phyloP scores from a whole-genome alignment of 768 basidiomycete genomes.

The Rhodotorula babjevae region DNA sequence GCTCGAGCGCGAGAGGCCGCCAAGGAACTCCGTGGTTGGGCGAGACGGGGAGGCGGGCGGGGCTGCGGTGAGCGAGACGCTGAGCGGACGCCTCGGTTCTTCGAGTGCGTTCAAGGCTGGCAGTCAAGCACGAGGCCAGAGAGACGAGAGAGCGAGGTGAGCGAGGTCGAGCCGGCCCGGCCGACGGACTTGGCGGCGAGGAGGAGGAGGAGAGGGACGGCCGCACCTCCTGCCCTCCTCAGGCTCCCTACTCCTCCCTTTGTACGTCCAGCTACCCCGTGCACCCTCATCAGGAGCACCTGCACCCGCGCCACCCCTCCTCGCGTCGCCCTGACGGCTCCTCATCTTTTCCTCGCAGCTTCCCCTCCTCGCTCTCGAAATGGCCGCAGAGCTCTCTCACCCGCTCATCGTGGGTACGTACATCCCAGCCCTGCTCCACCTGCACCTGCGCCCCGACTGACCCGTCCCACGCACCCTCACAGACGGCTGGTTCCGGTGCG shows the following conservation, averaged over 20 bases:
- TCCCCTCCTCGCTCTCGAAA: neutral
- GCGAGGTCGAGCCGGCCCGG: too few relatives aligned
- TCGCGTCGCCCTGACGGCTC: neutral
- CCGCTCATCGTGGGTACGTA: slow-evolving; percentile 47
- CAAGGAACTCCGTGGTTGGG: too few relatives aligned
- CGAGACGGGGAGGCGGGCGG: too few relatives aligned
- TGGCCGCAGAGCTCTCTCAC: slow-evolving; percentile 45
- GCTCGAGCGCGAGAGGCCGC: too few relatives aligned
- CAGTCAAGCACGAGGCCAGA: too few relatives aligned
- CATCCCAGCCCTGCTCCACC: neutral
- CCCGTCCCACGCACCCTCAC: neutral
- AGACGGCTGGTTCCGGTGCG: slow-evolving; percentile 50
- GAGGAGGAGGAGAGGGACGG: too few relatives aligned
- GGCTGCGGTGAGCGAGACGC: too few relatives aligned
- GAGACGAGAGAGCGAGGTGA: too few relatives aligned
- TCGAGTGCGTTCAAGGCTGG: too few relatives aligned
- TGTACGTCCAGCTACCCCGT: neutral
- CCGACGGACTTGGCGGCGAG: too few relatives aligned
- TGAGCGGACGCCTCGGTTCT: too few relatives aligned
- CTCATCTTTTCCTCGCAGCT: neutral
- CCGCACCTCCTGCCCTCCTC: neutral
- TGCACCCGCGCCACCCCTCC: neutral
- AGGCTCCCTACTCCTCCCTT: neutral
- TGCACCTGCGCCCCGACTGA: neutral
- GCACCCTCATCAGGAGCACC: neutral